Conservation (phyloP, 495 filamentous ascomycete species). For the Trypethelium eluteriae region DNA sequence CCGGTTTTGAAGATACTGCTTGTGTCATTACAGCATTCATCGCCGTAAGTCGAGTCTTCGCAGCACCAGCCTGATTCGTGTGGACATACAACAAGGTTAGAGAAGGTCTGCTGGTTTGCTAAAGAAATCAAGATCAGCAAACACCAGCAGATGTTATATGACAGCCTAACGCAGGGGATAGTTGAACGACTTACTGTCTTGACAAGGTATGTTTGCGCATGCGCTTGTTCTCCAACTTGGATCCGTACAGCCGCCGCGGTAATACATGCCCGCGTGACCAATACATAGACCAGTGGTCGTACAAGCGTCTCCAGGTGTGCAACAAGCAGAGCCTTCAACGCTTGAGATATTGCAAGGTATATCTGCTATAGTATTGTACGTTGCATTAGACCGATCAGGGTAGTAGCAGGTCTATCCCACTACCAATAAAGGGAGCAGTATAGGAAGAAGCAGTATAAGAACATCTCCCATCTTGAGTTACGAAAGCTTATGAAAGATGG, state of each 20-base stretch:
- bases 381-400: slow-evolving; percentile 3
- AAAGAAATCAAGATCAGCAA: neutral
- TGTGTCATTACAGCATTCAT: slow-evolving; percentile 4
- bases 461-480: neutral
- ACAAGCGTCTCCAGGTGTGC: neutral
- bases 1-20: neutral
- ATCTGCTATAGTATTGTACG: neutral
- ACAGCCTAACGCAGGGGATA: neutral
- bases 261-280: slow-evolving; percentile 1
- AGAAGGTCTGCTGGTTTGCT: neutral
- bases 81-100: neutral
- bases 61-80: neutral
- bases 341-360: neutral
- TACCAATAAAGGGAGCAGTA: neutral
- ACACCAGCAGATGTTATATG: neutral
- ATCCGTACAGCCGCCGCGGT: neutral
- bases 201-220: slow-evolving; percentile 1
- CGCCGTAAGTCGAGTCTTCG: neutral
- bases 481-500: neutral
- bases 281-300: slow-evolving; percentile 8
- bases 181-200: neutral
- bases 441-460: neutral
- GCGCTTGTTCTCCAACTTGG: neutral
- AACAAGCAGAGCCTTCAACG: neutral
- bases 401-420: neutral